Base-by-base conservation (phyloP, 73 alveolate species). In the Paraurostyla sp. region DNA sequence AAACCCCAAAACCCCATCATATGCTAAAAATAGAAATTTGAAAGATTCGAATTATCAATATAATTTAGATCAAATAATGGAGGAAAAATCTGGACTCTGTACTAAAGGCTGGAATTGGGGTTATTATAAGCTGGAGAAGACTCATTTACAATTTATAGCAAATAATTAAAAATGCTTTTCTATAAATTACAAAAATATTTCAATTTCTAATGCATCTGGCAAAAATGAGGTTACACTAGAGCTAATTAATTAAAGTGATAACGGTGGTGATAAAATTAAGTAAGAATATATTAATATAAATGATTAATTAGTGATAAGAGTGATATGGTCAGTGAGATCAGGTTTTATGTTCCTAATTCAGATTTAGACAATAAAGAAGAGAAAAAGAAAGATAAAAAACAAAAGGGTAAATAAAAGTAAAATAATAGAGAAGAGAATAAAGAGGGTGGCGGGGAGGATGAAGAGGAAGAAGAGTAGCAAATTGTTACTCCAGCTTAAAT, bases 151-250 rank as follows among this genome's bases (percentile, higher is more conserved):
- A 32, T 92, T 92, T 73, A 32, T 50, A 25, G 92, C 87, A 0
- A 87, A 92, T 65, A 59, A 71, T 59, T 25, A 83, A 76, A 63
- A 52, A 13, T 38, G 87, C 16, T 83, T 88, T 65, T 54, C 38
- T 6, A 42, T 88, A 22, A 57, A 88, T 57, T 80, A 42, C 83
- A 71, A 84, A 25, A 89, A 85, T 75, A 91, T 93, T 0, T 90
- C 92, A 7, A 49, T 89, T 30, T 80, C 93, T 11, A 52, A 71
- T 23, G 96, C 94, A n/a, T 78, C 98, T 0, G 95, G 96, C 45
- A 95, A 92, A 84, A 97, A 97, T 85, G 99, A 97, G 87, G 93
- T 97, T 35, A 96, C 99, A 18, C 60, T 97, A 33, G 99, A 97
- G 87, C 81, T 97, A 60, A 83, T 84, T 36, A 91, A 85, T 49